Evolutionary conservation across 805 yeast species (phyloP).

Genomic region (Wickerhamomyces strasburgensis): DNA sequence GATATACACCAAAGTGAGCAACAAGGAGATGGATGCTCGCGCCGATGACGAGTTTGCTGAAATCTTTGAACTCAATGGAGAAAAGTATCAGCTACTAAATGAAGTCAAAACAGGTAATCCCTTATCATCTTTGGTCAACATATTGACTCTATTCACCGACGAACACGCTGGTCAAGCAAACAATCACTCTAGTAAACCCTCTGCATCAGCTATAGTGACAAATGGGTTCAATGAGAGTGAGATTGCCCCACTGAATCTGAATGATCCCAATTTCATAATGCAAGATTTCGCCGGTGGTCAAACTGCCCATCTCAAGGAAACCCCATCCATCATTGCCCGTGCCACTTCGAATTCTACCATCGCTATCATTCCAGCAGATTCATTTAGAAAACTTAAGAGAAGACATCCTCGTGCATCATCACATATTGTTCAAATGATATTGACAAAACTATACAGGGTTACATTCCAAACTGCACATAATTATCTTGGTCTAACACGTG

Average conservation of each 20-base stretch:
- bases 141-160: constrained; percentile 67
- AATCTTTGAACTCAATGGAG: constrained; percentile 46
- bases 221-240: constrained; percentile 2
- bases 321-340: constrained; percentile 53
- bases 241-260: constrained; percentile 18
- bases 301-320: not conserved
- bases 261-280: constrained; percentile 3
- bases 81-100: constrained; percentile 68
- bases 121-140: constrained; percentile 74
- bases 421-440: constrained; percentile 88
- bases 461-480: constrained; percentile 87
- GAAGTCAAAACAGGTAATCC: constrained; percentile 83
- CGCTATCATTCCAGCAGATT: constrained; percentile 84
- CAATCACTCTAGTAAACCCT: too few relatives aligned
- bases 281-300: not conserved
- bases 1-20: constrained; percentile 57
- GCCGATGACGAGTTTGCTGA: constrained; percentile 23
- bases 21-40: constrained; percentile 9
- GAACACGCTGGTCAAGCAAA: constrained; percentile 20
- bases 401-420: constrained; percentile 88
- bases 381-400: constrained; percentile 65
- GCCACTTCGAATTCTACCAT: constrained; percentile 76
- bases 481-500: constrained; percentile 79
- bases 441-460: constrained; percentile 81
- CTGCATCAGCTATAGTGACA: not conserved